These are phyloP conservation scores for Apiospora pterosperma DNA, from an alignment of 2,329 filamentous ascomycete genomes.

Conservation along the genomic window DNA sequence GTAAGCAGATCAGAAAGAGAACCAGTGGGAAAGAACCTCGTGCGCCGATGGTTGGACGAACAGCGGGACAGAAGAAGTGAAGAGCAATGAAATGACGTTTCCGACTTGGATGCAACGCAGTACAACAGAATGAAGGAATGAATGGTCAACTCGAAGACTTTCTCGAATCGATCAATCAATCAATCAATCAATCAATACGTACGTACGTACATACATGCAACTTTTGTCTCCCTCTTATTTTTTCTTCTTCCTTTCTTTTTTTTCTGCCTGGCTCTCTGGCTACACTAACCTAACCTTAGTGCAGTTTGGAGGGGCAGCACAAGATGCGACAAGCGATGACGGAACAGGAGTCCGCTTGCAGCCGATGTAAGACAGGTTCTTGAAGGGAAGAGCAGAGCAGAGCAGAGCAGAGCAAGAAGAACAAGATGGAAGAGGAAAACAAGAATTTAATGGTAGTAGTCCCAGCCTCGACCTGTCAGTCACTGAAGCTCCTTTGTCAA, in stretches of 20 bases:
- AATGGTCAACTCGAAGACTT: neutral
- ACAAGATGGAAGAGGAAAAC: no score
- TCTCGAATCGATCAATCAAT: neutral
- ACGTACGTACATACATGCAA: neutral
- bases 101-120: neutral
- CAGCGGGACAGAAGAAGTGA: neutral
- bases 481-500: no score
- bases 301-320: neutral
- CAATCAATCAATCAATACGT: neutral
- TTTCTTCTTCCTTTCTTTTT: neutral
- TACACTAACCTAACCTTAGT: neutral
- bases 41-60: neutral
- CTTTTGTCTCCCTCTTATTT: neutral
- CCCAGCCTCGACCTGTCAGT: no score
- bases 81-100: neutral
- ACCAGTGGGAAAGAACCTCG: neutral
- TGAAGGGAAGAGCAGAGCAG: no score
- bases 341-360: neutral
- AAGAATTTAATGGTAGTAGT: no score
- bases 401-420: no score
- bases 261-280: neutral
- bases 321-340: slow-evolving; percentile 1
- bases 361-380: neutral
- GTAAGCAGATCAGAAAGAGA: neutral
- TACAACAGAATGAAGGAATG: no score